A percentile compares a stretch with the other conserved stretches of the same genome.
These are phyloP conservation scores for Puccinia coronata DNA, from an alignment of 1,284 basidiomycete species.

Conservation along the genomic window DNA sequence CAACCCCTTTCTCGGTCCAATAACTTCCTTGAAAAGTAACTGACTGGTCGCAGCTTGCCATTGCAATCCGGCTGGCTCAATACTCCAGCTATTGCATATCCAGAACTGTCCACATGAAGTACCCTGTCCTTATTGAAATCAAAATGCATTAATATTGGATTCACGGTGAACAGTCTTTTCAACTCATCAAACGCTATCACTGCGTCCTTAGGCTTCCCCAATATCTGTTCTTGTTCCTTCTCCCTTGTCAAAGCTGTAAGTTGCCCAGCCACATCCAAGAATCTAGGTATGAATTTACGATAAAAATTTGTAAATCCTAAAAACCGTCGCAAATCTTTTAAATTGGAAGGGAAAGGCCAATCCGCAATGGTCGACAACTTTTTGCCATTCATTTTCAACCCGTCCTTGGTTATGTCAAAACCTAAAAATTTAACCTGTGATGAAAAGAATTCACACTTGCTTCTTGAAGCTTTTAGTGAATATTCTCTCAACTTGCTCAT, in stretches of 20 bases:
- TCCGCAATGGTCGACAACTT: not conserved
- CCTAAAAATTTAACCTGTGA: constrained; percentile 18
- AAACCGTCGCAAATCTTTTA: not conserved
- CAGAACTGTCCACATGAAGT: not conserved
- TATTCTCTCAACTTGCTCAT: not conserved
- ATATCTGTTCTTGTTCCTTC: not conserved
- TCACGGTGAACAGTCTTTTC: not conserved
- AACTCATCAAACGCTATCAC: not conserved
- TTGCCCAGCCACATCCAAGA: not conserved
- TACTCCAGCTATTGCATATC: not conserved
- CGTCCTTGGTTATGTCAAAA: constrained; percentile 10
- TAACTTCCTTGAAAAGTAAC: not conserved
- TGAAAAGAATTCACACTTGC: constrained; percentile 31
- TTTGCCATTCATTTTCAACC: constrained; percentile 7
- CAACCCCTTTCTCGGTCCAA: not conserved
- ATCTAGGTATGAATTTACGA: not conserved
- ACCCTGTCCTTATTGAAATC: not conserved
- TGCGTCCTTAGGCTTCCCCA: too few species aligned
- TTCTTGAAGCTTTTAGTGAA: constrained; percentile 4
- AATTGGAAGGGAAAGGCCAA: not conserved
- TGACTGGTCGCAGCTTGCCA: not conserved
- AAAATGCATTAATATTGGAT: not conserved
- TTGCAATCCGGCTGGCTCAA: too few species aligned
- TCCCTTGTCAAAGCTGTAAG: not conserved
- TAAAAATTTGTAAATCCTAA: not conserved